Conservation (phyloP, 495 filamentous ascomycete species). For the Penicillium antarcticum region DNA sequence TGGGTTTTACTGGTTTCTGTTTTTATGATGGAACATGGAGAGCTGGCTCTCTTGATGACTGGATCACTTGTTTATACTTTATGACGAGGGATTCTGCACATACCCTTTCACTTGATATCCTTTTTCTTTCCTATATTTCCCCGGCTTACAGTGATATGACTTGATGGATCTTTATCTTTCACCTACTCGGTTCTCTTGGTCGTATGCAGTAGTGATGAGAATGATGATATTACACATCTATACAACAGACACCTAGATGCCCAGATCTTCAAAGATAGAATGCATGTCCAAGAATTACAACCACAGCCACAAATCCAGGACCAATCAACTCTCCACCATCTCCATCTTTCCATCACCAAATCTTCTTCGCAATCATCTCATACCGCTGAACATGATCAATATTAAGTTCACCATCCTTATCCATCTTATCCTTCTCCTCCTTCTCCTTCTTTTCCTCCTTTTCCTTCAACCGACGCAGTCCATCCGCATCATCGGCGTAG, state of each 20-base stretch:
- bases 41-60: constrained; percentile 25
- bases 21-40: constrained; percentile 11
- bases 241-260: no score
- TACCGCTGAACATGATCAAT: constrained; percentile 76
- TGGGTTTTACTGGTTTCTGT: neutral
- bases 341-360: constrained; percentile 59
- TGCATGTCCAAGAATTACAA: no score
- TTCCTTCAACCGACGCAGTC: constrained; percentile 62
- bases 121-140: neutral
- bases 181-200: no score
- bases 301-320: no score
- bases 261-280: no score
- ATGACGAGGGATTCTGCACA: constrained; percentile 21
- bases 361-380: constrained; percentile 90
- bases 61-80: constrained; percentile 14
- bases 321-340: no score
- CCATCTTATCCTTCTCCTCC: constrained; percentile 62
- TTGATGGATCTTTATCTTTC: neutral
- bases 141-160: neutral
- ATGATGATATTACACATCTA: no score
- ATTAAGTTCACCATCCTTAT: constrained; percentile 50
- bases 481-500: constrained; percentile 80
- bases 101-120: constrained; percentile 14
- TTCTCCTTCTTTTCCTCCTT: constrained; percentile 66
- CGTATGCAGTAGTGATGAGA: no score